Percentiles rank a stretch among this genome's conserved stretches.
Evolutionary conservation across 1,139 yeast species (phyloP).

Genomic region (Debaryomyces nepalensis): DNA sequence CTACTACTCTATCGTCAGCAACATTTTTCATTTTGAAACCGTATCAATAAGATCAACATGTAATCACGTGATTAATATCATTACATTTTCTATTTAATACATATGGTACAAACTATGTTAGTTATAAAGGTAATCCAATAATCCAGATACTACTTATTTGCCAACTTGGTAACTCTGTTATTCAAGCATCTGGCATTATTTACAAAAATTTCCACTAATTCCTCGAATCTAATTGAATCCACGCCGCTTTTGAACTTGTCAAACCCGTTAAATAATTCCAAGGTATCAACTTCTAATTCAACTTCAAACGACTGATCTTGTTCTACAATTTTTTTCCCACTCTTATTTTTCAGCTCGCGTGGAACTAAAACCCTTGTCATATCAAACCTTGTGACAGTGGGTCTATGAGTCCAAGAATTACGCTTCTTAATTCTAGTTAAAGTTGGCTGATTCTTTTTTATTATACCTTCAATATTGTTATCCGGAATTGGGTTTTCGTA

Average conservation of each 20-base stretch:
- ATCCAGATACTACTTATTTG: constrained; percentile 25
- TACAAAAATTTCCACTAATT: constrained; percentile 69
- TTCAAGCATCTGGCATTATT: constrained; percentile 66
- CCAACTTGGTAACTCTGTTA: constrained; percentile 50
- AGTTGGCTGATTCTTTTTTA: constrained; percentile 48
- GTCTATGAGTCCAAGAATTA: constrained; percentile 63
- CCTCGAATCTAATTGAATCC: constrained; percentile 69
- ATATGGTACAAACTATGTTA: constrained; percentile 8
- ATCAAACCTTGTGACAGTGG: constrained; percentile 74
- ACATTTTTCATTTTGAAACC: constrained; percentile 4
- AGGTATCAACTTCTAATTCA: constrained; percentile 75
- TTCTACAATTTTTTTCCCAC: constrained; percentile 43
- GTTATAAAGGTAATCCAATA: neutral
- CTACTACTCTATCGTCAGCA: neutral
- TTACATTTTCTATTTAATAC: constrained; percentile 5
- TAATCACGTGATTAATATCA: constrained; percentile 7
- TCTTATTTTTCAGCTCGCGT: constrained; percentile 47
- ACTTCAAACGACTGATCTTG: constrained; percentile 56
- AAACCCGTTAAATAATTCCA: constrained; percentile 65
- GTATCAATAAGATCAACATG: constrained; percentile 7
- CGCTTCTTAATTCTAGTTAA: constrained; percentile 67
- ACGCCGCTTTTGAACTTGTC: constrained; percentile 52
- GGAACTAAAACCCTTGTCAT: constrained; percentile 64
- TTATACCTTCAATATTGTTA: constrained; percentile 50
- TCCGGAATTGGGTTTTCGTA: constrained; percentile 73